These are phyloP conservation scores for Notholithocarpus densiflorus DNA, from an alignment of 306 rosid genomes.

Conservation along the genomic window DNA sequence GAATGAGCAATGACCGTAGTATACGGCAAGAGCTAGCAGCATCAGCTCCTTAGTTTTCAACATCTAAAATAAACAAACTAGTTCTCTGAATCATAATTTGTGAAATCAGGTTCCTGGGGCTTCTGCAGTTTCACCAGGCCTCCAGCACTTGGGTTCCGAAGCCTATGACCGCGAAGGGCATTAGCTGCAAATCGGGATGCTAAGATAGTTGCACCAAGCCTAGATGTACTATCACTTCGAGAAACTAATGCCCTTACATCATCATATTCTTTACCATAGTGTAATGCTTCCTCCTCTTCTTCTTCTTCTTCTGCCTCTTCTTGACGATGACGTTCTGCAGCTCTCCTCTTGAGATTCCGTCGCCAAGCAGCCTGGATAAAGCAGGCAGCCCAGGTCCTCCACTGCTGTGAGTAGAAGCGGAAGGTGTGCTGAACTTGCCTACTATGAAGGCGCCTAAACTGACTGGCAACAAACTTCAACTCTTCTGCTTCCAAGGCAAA, in stretches of 20 bases:
- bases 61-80: not conserved
- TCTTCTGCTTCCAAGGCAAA: conserved; percentile 92
- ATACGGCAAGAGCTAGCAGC: conserved; percentile 2
- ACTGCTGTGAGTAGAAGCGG: conserved; percentile 88
- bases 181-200: conserved; percentile 81
- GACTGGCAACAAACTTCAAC: conserved; percentile 81
- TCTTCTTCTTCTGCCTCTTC: conserved; percentile 43
- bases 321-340: conserved; percentile 35
- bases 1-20: not conserved
- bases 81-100: conserved; percentile 25
- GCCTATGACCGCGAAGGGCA: conserved; percentile 58
- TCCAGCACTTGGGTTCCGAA: conserved; percentile 33
- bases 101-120: conserved; percentile 82
- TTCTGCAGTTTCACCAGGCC: conserved; percentile 38
- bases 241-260: conserved; percentile 28
- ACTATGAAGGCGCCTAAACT: conserved; percentile 82
- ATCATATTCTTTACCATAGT: conserved; percentile 16
- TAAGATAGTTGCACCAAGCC: conserved; percentile 47
- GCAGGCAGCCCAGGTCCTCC: conserved; percentile 94
- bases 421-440: conserved; percentile 87
- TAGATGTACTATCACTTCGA: conserved; percentile 1
- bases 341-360: conserved; percentile 46
- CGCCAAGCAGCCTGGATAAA: conserved; percentile 89
- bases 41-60: not conserved
- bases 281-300: conserved; percentile 22